Conservation (phyloP, 1,139 yeast genomes). For the Yamadazyma epiphylla region DNA sequence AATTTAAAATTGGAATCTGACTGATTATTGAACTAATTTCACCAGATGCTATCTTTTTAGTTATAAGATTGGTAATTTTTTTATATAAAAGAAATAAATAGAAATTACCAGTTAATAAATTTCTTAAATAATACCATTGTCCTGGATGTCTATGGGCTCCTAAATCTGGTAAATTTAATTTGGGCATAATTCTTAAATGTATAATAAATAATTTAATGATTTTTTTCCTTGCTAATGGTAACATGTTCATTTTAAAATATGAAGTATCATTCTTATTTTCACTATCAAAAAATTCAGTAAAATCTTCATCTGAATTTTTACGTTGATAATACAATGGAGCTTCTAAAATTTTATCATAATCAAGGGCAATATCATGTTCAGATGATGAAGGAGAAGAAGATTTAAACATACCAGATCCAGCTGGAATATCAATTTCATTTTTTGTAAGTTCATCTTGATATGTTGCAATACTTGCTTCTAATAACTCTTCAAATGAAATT, state of each 20-base stretch:
- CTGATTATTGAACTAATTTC: slow-evolving; percentile 4
- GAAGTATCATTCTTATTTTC: slow-evolving; percentile 10
- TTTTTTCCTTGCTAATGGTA: slow-evolving; percentile 17
- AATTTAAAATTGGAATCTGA: slow-evolving; percentile 8
- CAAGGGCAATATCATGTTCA: slow-evolving; percentile 15
- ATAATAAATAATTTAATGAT: slow-evolving; percentile 23
- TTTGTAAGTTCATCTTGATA: slow-evolving; percentile 8
- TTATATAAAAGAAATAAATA: slow-evolving; percentile 35
- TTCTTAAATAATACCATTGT: slow-evolving; percentile 38
- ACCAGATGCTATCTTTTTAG: slow-evolving; percentile 5
- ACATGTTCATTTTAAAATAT: slow-evolving; percentile 12
- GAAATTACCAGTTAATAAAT: slow-evolving; percentile 37
- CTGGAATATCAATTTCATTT: slow-evolving; percentile 4
- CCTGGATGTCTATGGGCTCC: slow-evolving; percentile 43
- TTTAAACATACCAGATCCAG: slow-evolving; percentile 3
- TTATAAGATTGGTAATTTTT: slow-evolving; percentile 24
- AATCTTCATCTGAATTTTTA: slow-evolving; percentile 31
- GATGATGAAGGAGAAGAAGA: slow-evolving; percentile 7
- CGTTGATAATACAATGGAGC: slow-evolving; percentile 29
- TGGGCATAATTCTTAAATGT: slow-evolving; percentile 27
- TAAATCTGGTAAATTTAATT: slow-evolving; percentile 33
- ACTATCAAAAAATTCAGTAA: slow-evolving; percentile 21
- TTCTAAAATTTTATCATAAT: slow-evolving; percentile 24
- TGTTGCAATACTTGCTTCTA: slow-evolving; percentile 23
- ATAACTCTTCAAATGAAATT: slow-evolving; percentile 20